phyloP scores from a whole-genome alignment of 345 rosid species.

The Brassica cretica region DNA sequence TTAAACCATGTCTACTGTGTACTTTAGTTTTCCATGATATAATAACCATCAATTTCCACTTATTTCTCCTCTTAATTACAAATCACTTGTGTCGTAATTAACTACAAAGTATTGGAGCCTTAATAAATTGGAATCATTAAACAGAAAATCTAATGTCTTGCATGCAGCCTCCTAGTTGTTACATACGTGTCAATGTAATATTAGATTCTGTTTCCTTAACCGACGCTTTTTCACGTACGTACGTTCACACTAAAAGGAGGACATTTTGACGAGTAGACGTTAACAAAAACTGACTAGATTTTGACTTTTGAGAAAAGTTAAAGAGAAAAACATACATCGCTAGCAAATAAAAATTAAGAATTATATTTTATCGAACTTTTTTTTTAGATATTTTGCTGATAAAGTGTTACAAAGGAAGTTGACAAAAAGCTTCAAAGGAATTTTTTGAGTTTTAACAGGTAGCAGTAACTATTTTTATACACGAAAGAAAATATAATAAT shows the following conservation, averaged over 20 bases:
- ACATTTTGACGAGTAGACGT: background rate
- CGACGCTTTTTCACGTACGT: background rate
- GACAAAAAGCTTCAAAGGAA: background rate
- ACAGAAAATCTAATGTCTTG: conserved; percentile 14
- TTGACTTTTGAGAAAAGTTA: conserved; percentile 18
- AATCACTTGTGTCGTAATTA: conserved; percentile 5
- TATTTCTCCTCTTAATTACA: background rate
- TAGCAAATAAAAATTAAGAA: too few species aligned
- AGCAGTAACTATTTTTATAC: background rate
- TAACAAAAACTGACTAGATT: background rate
- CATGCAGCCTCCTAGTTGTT: conserved; percentile 26
- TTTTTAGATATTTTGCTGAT: background rate
- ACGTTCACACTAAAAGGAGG: conserved; percentile 15
- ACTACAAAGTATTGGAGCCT: background rate
- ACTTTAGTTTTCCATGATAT: background rate
- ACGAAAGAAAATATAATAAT: background rate
- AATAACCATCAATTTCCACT: background rate
- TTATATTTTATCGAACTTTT: background rate
- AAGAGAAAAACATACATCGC: background rate
- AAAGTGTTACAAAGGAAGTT: background rate
- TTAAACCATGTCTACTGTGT: background rate
- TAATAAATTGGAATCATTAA: background rate
- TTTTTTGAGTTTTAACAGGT: background rate
- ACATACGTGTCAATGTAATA: conserved; percentile 2
- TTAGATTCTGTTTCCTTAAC: conserved; percentile 26